Evolutionary conservation across 331 rosid genomes (phyloP), one percentile per base, ranked within the genome.

Genomic region (Pyrus hybrid): DNA sequence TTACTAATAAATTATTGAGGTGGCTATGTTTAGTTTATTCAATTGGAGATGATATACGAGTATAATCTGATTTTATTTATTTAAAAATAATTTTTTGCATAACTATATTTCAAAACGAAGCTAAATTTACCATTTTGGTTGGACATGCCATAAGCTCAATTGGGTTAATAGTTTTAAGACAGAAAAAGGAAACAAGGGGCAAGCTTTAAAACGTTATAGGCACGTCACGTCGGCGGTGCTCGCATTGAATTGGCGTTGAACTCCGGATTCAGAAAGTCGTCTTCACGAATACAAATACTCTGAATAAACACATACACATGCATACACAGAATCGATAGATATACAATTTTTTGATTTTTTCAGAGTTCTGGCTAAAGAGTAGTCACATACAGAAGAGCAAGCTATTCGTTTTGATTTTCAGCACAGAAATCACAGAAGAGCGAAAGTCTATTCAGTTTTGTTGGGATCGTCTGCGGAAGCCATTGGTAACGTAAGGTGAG

Each of bases 21-120:
- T 4, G 4, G 1, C 0, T 1, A 37, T 10, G 1, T 37, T 37
- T 10, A 9, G 0, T 37, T 37, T 1, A 9, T 9, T 37, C 13
- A 0, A 37, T 37, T 37, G 0, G 0, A 37, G 13, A 37, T 37
- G 0, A 0, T 10, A 37, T 37, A 10, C 0, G 0, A 10, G 0
- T 37, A 37, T 37, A 0, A 1, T 1, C 0, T 37, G 0, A 37
- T 37, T 0, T 9, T 9, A 0, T 37, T 37, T 2, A 37, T 37
- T 37, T 37, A 37, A 37, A 37, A 37, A 9, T 9, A 37, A 9
- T 9, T 37, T 37, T 37, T 37, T 37, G 4, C 13, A 37, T 0
- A 0, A 2, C 12, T 8, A 35, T 35, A 9, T 0, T 35, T 35
- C 12, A 3, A 0, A 35, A 8, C 1, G 13, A 0, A 37, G 1